phyloP scores from a whole-genome alignment of 2,329 filamentous ascomycete genomes.

The Escovopsis sp. region DNA sequence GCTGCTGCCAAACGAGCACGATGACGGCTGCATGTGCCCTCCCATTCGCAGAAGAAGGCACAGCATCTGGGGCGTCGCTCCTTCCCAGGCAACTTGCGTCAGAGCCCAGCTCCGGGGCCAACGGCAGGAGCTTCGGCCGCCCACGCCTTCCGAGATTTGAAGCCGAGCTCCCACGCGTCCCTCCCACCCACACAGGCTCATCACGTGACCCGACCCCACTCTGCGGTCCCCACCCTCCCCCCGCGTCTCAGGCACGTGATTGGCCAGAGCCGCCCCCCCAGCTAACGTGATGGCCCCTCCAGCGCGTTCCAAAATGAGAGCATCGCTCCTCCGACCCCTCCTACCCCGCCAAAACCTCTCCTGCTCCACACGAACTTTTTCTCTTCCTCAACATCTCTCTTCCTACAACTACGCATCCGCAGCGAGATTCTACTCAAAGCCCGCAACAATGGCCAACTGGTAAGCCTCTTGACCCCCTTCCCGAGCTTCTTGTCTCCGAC shows the following conservation, averaged over 20 bases:
- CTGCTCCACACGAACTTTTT: conserved; percentile 25
- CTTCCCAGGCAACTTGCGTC: too few species aligned
- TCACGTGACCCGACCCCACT: conserved; percentile 16
- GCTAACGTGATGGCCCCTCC: conserved; percentile 26
- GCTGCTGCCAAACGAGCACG: too few species aligned
- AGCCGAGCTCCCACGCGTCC: background rate
- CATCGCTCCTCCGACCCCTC: conserved; percentile 29
- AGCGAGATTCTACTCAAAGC: conserved; percentile 38
- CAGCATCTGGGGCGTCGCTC: too few species aligned
- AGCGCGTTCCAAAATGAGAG: conserved; percentile 28
- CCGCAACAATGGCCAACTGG: conserved; percentile 57
- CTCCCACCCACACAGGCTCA: conserved; percentile 1
- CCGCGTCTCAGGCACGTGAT: conserved; percentile 8
- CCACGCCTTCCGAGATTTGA: background rate
- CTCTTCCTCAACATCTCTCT: conserved; percentile 25
- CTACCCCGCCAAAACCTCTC: conserved; percentile 30
- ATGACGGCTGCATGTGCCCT: too few species aligned
- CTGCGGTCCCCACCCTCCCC: conserved; percentile 8
- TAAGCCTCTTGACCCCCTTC: conserved; percentile 41
- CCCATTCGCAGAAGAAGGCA: too few species aligned
- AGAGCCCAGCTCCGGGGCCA: too few species aligned
- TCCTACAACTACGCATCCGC: conserved; percentile 22
- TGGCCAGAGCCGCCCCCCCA: conserved; percentile 13
- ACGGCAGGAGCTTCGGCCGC: too few species aligned
- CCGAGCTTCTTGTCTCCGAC: too few species aligned